These are phyloP conservation scores for Simplicillium sp. DNA, from an alignment of 2,329 filamentous ascomycete genomes.

Conservation along the genomic window DNA sequence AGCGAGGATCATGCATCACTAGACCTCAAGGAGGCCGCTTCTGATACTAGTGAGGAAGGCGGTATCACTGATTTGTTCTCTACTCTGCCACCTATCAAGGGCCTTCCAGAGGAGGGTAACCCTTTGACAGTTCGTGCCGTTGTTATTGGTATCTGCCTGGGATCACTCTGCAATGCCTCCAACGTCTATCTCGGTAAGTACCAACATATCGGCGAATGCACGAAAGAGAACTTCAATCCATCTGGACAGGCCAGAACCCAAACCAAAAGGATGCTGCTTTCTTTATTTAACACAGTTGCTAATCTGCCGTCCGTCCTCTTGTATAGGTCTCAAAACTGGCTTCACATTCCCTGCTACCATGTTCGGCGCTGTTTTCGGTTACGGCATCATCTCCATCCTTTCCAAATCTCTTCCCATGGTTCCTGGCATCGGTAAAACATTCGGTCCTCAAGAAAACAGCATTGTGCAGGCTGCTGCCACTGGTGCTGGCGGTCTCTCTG, in stretches of 20 bases:
- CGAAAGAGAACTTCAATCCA: too few relatives aligned
- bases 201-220: too few relatives aligned
- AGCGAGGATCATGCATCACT: too few relatives aligned
- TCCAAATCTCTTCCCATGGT: constrained; percentile 36
- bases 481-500: constrained; percentile 47
- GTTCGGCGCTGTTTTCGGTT: constrained; percentile 49
- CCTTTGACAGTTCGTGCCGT: constrained; percentile 48
- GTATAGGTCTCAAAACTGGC: constrained; percentile 37
- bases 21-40: neutral
- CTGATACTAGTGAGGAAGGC: neutral
- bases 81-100: constrained; percentile 31
- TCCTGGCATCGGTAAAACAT: constrained; percentile 41
- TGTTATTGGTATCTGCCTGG: constrained; percentile 43
- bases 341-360: constrained; percentile 39
- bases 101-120: constrained; percentile 30
- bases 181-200: constrained; percentile 49
- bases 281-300: too few relatives aligned
- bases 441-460: constrained; percentile 54
- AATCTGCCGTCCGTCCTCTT: too few relatives aligned
- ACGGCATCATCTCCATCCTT: constrained; percentile 45
- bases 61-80: constrained; percentile 16
- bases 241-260: too few relatives aligned
- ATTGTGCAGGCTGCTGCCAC: constrained; percentile 52
- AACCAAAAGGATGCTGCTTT: too few relatives aligned
- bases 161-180: constrained; percentile 51